Base-by-base conservation (phyloP, 1,284 basidiomycete species). In the Phaffia rhodozyma region DNA sequence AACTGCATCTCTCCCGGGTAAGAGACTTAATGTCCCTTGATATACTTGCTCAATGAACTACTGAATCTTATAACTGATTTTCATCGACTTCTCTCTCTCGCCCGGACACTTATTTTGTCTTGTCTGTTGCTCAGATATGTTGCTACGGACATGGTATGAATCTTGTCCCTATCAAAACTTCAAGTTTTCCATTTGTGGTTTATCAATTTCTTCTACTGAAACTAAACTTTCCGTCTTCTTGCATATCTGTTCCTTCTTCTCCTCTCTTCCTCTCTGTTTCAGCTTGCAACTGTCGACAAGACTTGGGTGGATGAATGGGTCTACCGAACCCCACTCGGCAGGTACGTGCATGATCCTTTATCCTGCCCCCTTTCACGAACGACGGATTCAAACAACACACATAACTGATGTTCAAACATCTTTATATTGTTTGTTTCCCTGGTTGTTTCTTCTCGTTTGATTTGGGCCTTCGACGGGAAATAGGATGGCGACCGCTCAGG, bases 401-500 rank as follows among this genome's bases (percentile, higher is more conserved):
- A 43, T 2, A 11, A 43, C 38, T 43, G 38, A 43, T 16, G 2
- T 43, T 11, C 32, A 9, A 34, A 16, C 9, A 34, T 43, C 38
- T 43, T 16, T 16, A 7, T 43, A 5, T 16, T 43, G 32, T 16
- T 16, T 43, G 38, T 2, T 7, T 5, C 38, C 16, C 13, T 43
- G 7, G 5, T 43, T 51, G 48, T 51, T 18, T 27, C 18, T 9
- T 59, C 25, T 11, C 21, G 11, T 53, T 5, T n/a, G 2, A n/a
- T 52, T 3, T 5, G 32, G 32, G 32, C 7, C 2, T 16, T 43
- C 16, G 13, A 43, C 16, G 6, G 38, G 38, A 43, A 13, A 20
- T 30, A 60, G 62, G 25, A 63, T 63, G 62, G 62, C 55, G 9
- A 47, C 62, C 2, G 49, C 62, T 13, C 56, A 63, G 27, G 62